Conservation (phyloP, 257 asterid genomes). For the Apocynum venetum region DNA sequence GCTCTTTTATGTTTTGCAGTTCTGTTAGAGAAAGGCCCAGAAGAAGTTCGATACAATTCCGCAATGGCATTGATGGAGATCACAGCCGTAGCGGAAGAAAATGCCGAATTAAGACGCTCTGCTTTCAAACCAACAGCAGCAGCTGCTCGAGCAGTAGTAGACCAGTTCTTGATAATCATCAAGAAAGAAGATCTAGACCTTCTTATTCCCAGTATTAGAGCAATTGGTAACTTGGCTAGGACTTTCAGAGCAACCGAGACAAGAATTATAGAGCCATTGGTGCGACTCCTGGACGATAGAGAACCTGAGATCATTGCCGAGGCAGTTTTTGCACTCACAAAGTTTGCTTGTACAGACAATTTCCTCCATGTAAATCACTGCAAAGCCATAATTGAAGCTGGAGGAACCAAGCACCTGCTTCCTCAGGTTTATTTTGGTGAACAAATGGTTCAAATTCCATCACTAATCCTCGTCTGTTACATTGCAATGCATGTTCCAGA, state of each 20-base stretch:
- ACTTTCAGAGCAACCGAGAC: slow-evolving; percentile 76
- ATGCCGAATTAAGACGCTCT: slow-evolving; percentile 44
- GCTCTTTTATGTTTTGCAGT: slow-evolving; percentile 27
- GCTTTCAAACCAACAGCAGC: slow-evolving; percentile 78
- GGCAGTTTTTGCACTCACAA: slow-evolving; percentile 54
- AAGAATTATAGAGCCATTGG: slow-evolving; percentile 54
- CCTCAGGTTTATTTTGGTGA: slow-evolving; percentile 58
- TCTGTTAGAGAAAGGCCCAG: slow-evolving; percentile 53
- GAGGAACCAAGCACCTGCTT: slow-evolving; percentile 49
- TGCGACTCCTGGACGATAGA: slow-evolving; percentile 51
- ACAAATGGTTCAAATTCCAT: slow-evolving; percentile 60
- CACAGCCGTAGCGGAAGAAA: slow-evolving; percentile 59
- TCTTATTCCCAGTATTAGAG: slow-evolving; percentile 57
- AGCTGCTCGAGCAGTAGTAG: slow-evolving; percentile 64
- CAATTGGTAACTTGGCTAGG: slow-evolving; percentile 66
- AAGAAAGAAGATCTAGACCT: slow-evolving; percentile 40
- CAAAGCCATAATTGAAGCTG: slow-evolving; percentile 45
- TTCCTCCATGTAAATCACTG: slow-evolving; percentile 55
- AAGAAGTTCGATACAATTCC: slow-evolving; percentile 57
- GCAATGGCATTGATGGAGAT: slow-evolving; percentile 85
- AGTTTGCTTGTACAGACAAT: slow-evolving; percentile 58
- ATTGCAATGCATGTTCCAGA: slow-evolving; percentile 71
- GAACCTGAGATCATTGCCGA: slow-evolving; percentile 58
- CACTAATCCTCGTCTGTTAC: slow-evolving; percentile 50
- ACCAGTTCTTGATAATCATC: slow-evolving; percentile 56